phyloP scores from a whole-genome alignment of 345 rosid species.

The Eucalyptus microcorys region DNA sequence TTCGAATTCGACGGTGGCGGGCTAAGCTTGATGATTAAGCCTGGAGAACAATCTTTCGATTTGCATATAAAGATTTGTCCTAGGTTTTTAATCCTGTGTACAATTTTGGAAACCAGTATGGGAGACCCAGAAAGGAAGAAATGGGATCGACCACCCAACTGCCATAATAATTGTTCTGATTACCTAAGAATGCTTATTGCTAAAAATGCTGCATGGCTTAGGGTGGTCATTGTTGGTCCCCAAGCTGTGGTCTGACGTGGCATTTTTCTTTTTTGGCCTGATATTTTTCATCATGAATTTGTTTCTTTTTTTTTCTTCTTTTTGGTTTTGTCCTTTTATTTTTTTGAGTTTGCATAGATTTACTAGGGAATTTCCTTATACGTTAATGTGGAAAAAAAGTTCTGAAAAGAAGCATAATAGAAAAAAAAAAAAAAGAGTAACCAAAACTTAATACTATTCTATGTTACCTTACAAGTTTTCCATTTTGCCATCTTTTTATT shows the following conservation, averaged over 20 bases:
- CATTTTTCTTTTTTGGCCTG: background rate
- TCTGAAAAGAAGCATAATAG: background rate
- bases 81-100: background rate
- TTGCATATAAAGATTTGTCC: background rate
- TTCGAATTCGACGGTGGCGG: background rate
- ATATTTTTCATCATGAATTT: background rate
- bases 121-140: background rate
- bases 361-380: background rate
- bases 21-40: background rate
- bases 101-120: background rate
- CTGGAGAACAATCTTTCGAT: background rate
- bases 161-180: background rate
- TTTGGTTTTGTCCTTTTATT: too few relatives aligned
- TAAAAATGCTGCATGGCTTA: background rate
- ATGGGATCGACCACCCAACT: background rate
- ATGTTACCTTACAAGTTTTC: background rate
- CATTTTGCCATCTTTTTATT: too few relatives aligned
- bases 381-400: background rate
- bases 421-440: too few relatives aligned
- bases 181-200: background rate
- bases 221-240: background rate
- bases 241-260: background rate
- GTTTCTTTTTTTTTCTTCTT: too few relatives aligned
- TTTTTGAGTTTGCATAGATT: background rate
- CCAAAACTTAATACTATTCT: background rate